Percentiles rank a stretch among this genome's conserved stretches.
Evolutionary conservation across 2,329 filamentous ascomycete species (phyloP).

Genomic region (Talaromyces sp.): DNA sequence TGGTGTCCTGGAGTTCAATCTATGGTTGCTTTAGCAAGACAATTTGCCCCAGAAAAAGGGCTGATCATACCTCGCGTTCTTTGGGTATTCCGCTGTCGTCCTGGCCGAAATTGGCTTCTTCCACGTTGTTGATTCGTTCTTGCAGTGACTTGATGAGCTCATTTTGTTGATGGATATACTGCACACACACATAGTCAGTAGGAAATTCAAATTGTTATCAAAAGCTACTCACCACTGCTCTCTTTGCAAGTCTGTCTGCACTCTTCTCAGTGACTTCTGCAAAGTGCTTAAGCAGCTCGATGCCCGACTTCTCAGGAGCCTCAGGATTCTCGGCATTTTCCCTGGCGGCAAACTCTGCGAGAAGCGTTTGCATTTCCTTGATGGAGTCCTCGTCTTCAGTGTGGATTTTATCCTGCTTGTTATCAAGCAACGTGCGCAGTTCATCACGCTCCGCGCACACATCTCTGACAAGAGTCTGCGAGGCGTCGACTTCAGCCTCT

Average conservation of each 20-base stretch:
- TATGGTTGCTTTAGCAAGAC: constrained; percentile 15
- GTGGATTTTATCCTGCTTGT: constrained; percentile 33
- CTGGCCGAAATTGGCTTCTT: constrained; percentile 29
- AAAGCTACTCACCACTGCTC: constrained; percentile 36
- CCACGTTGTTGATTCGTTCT: constrained; percentile 35
- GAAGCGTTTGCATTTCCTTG: constrained; percentile 36
- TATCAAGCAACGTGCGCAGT: constrained; percentile 33
- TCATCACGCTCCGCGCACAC: constrained; percentile 36
- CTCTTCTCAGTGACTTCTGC: constrained; percentile 55
- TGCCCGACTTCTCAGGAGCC: constrained; percentile 29
- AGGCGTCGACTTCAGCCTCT: constrained; percentile 35
- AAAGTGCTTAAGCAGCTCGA: constrained; percentile 38
- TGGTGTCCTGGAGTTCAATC: constrained; percentile 36
- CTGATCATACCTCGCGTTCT: constrained; percentile 33
- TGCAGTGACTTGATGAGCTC: constrained; percentile 39
- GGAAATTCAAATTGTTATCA: neutral
- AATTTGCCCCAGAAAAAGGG: constrained; percentile 4
- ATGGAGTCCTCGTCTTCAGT: constrained; percentile 37
- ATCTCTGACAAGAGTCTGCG: constrained; percentile 32
- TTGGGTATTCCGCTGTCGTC: constrained; percentile 25
- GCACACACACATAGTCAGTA: neutral
- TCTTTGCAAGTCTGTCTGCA: constrained; percentile 36
- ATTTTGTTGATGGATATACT: constrained; percentile 41
- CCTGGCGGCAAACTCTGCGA: constrained; percentile 35
- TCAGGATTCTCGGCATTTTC: constrained; percentile 27